Evolutionary conservation across 2,329 filamentous ascomycete species (phyloP), one percentile per base, ranked within the genome.

Genomic region (Aspergillus pseudoviridinutans): DNA sequence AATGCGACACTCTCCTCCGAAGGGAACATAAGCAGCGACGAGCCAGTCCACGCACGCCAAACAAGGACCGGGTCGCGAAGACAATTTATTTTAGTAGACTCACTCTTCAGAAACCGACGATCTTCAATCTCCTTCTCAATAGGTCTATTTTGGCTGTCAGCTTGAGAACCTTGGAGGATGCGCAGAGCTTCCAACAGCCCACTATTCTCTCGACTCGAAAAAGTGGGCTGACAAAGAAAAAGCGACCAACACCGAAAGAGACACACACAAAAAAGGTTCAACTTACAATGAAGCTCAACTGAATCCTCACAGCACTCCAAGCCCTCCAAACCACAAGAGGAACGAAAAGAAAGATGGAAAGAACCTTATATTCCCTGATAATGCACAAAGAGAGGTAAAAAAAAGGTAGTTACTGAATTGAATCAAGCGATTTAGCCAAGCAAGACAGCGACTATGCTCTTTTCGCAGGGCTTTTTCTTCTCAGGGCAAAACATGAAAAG

Each of bases 151-250:
- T 53, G 50, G 56, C 58, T 44, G 61, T 66, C 56, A 64, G 58
- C 55, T 53, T 68, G 64, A 67, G 66, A 71, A 71, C 66, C 68
- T 70, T 66, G 64, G 65, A 67, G 65, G 59, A 66, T 53, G 55
- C 58, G 55, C 58, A 62, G 55, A 63, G 60, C 61, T 64, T 66
- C 64, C 58, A 63, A 68, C 68, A 67, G 67, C 64, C 65, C 64
- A 71, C 67, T 64, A 38, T 35, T 35, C 58, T 58, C 54, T 49
- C 58, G 54, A 57, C 57, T 66, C 58, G 58, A 54, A 64, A 67
- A 61, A 60, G 64, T 66, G 62, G 59, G 62, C 63, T 66, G 62
- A 64, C 62, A 61, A 64, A 64, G 58, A 59, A 56, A 60, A 55
- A 57, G 56, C 55, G 54, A 55, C 46, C 49, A 49, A 61, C 57